phyloP scores from a whole-genome alignment of 345 rosid species.

The Camelina neglecta region DNA sequence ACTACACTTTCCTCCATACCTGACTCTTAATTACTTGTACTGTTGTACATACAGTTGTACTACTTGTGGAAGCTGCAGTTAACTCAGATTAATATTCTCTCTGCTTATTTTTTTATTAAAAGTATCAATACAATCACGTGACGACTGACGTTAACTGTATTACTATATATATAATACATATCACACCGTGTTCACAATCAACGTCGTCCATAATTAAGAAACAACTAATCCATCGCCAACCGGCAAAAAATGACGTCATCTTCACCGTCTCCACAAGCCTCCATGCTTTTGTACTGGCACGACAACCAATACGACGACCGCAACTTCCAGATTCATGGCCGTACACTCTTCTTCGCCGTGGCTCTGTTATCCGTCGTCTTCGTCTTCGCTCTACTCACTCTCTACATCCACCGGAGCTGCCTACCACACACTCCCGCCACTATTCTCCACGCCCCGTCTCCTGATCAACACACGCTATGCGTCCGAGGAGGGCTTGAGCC shows the following conservation, averaged over 20 bases:
- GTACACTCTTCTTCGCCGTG: conserved; percentile 27
- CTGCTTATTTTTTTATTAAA: background rate
- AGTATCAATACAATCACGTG: conserved; percentile 23
- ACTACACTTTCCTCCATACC: conserved; percentile 4
- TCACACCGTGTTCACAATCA: conserved; percentile 1
- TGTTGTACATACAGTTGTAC: background rate
- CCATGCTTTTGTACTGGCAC: conserved; percentile 44
- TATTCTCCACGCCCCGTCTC: conserved; percentile 11
- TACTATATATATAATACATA: conserved; percentile 6
- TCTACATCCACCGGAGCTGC: conserved; percentile 44
- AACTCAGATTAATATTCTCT: background rate
- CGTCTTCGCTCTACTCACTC: conserved; percentile 38
- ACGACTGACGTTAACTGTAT: conserved; percentile 12
- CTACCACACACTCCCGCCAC: background rate
- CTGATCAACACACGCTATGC: background rate
- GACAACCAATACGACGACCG: conserved; percentile 45
- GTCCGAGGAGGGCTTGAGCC: conserved; percentile 36
- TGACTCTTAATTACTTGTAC: conserved; percentile 14
- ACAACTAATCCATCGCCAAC: background rate
- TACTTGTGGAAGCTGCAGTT: conserved; percentile 25
- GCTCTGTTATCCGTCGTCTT: conserved; percentile 36
- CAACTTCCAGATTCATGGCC: conserved; percentile 33
- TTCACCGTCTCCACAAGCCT: conserved; percentile 36
- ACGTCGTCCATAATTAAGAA: background rate
- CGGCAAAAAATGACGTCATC: conserved; percentile 40